phyloP scores from a whole-genome alignment of 2,329 filamentous ascomycete genomes.

The Mollisiaceae sp. region DNA sequence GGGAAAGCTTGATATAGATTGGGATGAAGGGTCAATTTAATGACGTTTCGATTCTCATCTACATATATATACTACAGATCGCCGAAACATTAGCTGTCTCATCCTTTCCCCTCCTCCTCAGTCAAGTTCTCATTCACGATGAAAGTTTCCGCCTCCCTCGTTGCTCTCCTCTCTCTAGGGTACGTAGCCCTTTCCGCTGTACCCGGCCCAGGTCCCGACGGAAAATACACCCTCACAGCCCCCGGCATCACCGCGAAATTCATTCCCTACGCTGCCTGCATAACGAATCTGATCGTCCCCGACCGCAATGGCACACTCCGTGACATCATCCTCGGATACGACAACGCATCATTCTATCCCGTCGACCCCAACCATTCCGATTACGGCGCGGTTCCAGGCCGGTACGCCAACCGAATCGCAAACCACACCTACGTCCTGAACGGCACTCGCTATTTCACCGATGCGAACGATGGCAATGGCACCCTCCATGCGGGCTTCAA shows the following conservation, averaged over 20 bases:
- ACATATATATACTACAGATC: neutral
- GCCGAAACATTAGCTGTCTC: neutral
- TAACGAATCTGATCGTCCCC: slow-evolving; percentile 71
- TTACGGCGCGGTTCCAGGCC: slow-evolving; percentile 72
- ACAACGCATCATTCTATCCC: slow-evolving; percentile 73
- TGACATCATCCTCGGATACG: slow-evolving; percentile 75
- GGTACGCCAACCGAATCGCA: slow-evolving; percentile 80
- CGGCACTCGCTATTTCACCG: slow-evolving; percentile 55
- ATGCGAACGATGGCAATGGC: slow-evolving; percentile 58
- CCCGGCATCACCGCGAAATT: slow-evolving; percentile 67
- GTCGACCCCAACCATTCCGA: slow-evolving; percentile 68
- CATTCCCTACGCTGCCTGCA: slow-evolving; percentile 73
- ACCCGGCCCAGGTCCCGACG: slow-evolving; percentile 55
- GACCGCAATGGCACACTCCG: slow-evolving; percentile 65
- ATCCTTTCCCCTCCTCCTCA: neutral
- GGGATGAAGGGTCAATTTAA: neutral
- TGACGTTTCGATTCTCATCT: neutral
- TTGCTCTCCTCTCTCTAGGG: neutral
- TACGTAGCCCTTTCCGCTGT: neutral
- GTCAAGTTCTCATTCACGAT: neutral
- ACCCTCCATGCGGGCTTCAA: slow-evolving; percentile 69
- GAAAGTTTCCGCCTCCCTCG: neutral
- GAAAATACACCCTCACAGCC: slow-evolving; percentile 74
- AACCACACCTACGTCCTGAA: slow-evolving; percentile 73
- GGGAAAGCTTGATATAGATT: neutral